Conservation (phyloP, 2,329 filamentous ascomycete species). For the Dactylellina sp. region DNA sequence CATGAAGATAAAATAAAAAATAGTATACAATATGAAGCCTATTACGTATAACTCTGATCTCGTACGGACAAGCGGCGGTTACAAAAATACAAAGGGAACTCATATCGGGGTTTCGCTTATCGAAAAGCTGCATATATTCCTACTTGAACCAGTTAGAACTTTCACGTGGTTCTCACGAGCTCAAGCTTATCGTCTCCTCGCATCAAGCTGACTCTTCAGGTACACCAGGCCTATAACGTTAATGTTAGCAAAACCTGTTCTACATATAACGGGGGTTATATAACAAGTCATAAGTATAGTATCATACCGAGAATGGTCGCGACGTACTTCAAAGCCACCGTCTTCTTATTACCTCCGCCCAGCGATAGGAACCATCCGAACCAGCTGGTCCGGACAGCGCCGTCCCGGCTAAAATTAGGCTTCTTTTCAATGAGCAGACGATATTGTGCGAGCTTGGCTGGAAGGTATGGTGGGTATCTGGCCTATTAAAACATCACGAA, state of each 20-base stretch:
- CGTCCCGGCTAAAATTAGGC: conserved; percentile 74
- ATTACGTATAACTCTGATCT: no score
- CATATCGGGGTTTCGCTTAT: conserved; percentile 11
- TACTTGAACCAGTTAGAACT: no score
- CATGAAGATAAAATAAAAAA: no score
- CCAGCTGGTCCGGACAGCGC: conserved; percentile 63
- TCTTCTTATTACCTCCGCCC: conserved; percentile 52
- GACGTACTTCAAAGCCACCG: conserved; percentile 57
- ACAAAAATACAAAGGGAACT: no score
- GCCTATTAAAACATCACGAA: conserved; percentile 65
- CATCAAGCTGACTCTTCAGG: conserved; percentile 52
- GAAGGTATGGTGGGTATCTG: conserved; percentile 74
- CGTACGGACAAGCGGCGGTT: no score
- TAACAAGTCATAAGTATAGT: conserved; percentile 1
- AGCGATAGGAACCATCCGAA: conserved; percentile 52
- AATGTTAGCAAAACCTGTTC: conserved; percentile 5
- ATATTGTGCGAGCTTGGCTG: conserved; percentile 64
- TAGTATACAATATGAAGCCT: no score
- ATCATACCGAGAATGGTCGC: conserved; percentile 51
- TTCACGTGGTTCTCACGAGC: background rate
- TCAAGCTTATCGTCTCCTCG: conserved; percentile 23
- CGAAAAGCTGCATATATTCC: conserved; percentile 27
- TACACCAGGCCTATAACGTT: conserved; percentile 38
- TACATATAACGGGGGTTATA: background rate
- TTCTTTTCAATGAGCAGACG: conserved; percentile 65